Evolutionary conservation across 2,329 filamentous ascomycete species (phyloP).

Genomic region (Fonsecaea monophora): DNA sequence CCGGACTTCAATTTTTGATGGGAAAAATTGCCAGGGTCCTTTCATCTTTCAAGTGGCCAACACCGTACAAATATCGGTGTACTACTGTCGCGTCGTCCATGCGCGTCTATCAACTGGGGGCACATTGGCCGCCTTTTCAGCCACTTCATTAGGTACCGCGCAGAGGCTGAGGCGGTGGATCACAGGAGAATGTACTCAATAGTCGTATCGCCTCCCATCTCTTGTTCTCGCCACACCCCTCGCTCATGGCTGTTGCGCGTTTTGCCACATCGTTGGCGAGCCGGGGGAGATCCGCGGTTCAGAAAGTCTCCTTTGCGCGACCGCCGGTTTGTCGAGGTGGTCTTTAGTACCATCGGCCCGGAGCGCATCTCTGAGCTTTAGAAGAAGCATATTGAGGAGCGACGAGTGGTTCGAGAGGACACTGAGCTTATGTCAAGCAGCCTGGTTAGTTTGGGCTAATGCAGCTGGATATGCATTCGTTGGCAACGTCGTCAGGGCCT

Average conservation of each 20-base stretch:
- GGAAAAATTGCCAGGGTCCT: constrained; percentile 4
- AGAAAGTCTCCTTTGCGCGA: constrained; percentile 20
- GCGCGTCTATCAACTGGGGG: constrained; percentile 11
- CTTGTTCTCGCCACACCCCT: constrained; percentile 15
- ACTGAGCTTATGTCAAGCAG: constrained; percentile 34
- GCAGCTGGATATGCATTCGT: constrained; percentile 39
- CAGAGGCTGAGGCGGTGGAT: constrained; percentile 4
- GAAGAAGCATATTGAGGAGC: constrained; percentile 19
- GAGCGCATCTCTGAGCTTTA: constrained; percentile 21
- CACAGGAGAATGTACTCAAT: background rate
- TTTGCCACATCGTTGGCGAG: constrained; percentile 19
- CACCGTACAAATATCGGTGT: constrained; percentile 12
- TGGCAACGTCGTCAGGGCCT: constrained; percentile 36
- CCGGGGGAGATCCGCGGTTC: constrained; percentile 20
- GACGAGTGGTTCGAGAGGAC: constrained; percentile 28
- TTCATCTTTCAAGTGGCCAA: constrained; percentile 13
- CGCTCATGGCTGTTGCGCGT: constrained; percentile 1
- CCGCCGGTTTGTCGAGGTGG: constrained; percentile 20
- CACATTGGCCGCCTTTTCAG: constrained; percentile 23
- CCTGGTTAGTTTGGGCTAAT: constrained; percentile 36
- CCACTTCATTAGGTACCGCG: constrained; percentile 3
- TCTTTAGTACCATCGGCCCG: constrained; percentile 23
- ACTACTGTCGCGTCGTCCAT: constrained; percentile 10
- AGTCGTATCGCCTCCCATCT: background rate
- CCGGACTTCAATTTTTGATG: constrained; percentile 16